These are phyloP conservation scores for maize (Zea mays) DNA, from an alignment of 176 grass and related monocot species.

Conservation along the genomic window DNA sequence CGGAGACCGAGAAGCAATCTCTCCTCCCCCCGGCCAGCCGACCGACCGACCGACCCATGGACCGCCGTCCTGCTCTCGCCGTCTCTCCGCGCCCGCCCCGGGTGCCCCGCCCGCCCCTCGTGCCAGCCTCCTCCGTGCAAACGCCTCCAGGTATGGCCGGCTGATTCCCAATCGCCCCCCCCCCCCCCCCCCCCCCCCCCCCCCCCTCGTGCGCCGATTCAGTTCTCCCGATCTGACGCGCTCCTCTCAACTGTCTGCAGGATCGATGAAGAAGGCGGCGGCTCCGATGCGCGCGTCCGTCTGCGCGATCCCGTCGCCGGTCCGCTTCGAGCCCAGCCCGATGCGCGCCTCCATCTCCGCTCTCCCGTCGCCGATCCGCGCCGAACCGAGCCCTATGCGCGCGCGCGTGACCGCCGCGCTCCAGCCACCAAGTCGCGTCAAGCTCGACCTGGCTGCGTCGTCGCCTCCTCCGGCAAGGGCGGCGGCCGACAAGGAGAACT, in stretches of 20 bases:
- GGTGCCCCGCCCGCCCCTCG: slow-evolving; percentile 16
- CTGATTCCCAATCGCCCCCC: neutral
- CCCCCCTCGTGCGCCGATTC: neutral
- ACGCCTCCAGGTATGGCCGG: slow-evolving; percentile 46
- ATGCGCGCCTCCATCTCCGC: slow-evolving; percentile 29
- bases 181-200: neutral
- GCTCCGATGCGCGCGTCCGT: slow-evolving; percentile 47
- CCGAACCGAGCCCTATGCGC: slow-evolving; percentile 1
- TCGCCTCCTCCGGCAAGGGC: neutral
- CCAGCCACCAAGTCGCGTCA: neutral
- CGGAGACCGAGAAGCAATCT: neutral
- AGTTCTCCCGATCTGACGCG: neutral
- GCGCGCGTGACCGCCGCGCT: neutral
- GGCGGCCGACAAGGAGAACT: slow-evolving; percentile 47
- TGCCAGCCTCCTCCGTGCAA: slow-evolving; percentile 34
- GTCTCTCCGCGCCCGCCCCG: slow-evolving; percentile 67
- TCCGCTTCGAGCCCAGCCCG: slow-evolving; percentile 30
- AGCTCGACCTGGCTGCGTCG: neutral
- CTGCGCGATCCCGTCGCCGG: slow-evolving; percentile 43
- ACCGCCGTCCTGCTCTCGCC: slow-evolving; percentile 54
- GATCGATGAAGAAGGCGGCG: slow-evolving; percentile 40
- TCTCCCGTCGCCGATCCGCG: neutral
- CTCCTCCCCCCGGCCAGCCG: neutral
- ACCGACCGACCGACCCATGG: slow-evolving; percentile 40
- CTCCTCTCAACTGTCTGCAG: slow-evolving; percentile 22